Base-by-base conservation (phyloP, 2,329 filamentous ascomycete species). In the Gaeumannomyces sp. region DNA sequence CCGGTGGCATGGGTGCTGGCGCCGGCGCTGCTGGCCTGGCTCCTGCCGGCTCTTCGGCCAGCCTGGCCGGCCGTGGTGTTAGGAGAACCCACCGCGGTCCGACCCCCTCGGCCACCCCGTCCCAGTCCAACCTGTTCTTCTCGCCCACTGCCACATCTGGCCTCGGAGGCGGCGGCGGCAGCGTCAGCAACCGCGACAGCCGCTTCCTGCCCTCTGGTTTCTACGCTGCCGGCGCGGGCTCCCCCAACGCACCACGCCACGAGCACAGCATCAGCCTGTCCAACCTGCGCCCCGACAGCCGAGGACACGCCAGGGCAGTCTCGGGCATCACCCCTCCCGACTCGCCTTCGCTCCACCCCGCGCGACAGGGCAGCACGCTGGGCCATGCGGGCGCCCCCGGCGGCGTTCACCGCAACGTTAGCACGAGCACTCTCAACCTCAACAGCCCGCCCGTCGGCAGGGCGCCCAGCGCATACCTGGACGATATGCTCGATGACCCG, bases 141-240 rank as follows among this genome's bases (percentile, higher is more conserved):
- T 97, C 93, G 10, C 95, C 95, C 0, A 98, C 95, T 0, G 93
- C 93, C 1, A 86, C 93, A 2, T 87, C 85, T 10, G 83, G 83
- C 65, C 80, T 91, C 2, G 90, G 89, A 19, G 86, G 85, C 56
- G 79, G 82, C 19, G 80, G 81, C 65, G 80, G 82, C 62, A 77
- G 79, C 67, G 77, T 81, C 56, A 78, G 78, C 60, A 85, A 85
- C 70, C 89, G 93, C 64, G 86, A 85, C 66, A 96, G 92, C 1
- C 81, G 82, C n/a, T 96, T 94, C 73, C 82, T 97, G 27, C 94
- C 94, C 22, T 89, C 94, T 3, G 94, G 94, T 1, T 97, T 96
- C 78, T 98, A 98, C 73, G 89, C 92, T 38, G 85, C 91, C 6
- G 82, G 82, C 4, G 83, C 81, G 38, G 89, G 28, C 80, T 80